Evolutionary conservation across 106 monocot genomes (phyloP).

Genomic region (Posidonia australis): DNA sequence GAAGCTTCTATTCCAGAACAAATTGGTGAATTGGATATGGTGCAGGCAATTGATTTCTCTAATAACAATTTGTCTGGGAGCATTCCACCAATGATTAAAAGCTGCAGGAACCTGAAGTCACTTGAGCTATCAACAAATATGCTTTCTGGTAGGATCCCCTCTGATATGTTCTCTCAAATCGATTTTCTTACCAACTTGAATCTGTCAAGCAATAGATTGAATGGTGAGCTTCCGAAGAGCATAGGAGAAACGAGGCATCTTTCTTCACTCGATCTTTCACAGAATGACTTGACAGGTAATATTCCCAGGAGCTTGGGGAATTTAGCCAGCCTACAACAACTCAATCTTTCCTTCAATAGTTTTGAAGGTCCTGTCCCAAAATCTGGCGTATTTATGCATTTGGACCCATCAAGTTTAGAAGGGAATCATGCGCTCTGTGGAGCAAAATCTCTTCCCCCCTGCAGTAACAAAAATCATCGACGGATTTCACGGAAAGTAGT

Average conservation of each 20-base stretch:
- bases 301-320: constrained; percentile 40
- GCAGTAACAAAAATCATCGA: constrained; percentile 14
- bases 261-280: constrained; percentile 46
- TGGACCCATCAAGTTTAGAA: constrained; percentile 34
- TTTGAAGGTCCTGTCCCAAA: constrained; percentile 56
- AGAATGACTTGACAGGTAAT: constrained; percentile 35
- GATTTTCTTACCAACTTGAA: constrained; percentile 55
- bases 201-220: constrained; percentile 48
- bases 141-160: constrained; percentile 43
- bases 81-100: constrained; percentile 44
- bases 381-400: constrained; percentile 37
- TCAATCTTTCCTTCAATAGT: constrained; percentile 71
- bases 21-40: constrained; percentile 44
- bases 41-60: constrained; percentile 77
- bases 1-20: constrained; percentile 47
- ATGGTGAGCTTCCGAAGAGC: constrained; percentile 41
- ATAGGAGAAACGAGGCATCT: constrained; percentile 28
- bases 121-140: constrained; percentile 59
- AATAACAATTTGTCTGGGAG: constrained; percentile 56
- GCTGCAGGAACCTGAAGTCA: constrained; percentile 45
- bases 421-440: constrained; percentile 76
- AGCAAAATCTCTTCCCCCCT: constrained; percentile 36
- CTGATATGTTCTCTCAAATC: no score
- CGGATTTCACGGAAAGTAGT: constrained; percentile 35
- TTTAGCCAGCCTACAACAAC: constrained; percentile 34